phyloP scores from a whole-genome alignment of 1,139 yeast species.

The Pneumocystis carinii region DNA sequence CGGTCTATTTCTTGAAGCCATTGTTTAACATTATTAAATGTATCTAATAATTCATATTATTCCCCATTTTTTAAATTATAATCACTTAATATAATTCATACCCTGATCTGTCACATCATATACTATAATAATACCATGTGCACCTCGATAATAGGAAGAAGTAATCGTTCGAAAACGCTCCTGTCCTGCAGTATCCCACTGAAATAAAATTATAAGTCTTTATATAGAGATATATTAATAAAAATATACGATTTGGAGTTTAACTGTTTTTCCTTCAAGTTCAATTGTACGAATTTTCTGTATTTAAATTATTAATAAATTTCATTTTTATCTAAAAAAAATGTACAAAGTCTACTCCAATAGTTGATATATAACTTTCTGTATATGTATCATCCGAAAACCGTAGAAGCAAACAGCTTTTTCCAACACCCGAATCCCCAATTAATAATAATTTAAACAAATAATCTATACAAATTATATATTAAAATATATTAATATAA shows the following conservation, averaged over 20 bases:
- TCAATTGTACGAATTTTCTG: slow-evolving; percentile 86
- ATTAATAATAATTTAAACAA: slow-evolving; percentile 58
- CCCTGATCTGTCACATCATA: slow-evolving; percentile 96
- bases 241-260: slow-evolving; percentile 53
- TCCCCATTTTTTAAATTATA: background rate
- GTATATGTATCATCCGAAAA: slow-evolving; percentile 97
- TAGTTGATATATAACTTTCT: slow-evolving; percentile 91
- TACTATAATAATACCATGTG: slow-evolving; percentile 94
- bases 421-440: slow-evolving; percentile 98
- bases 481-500: background rate
- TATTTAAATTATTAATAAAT: background rate
- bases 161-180: slow-evolving; percentile 96
- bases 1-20: slow-evolving; percentile 98
- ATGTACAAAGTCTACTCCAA: slow-evolving; percentile 75
- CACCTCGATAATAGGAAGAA: slow-evolving; percentile 94
- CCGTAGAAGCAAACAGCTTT: slow-evolving; percentile 83
- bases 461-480: slow-evolving; percentile 51
- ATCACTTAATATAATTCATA: background rate
- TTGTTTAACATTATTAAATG: slow-evolving; percentile 92
- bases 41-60: slow-evolving; percentile 25
- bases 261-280: slow-evolving; percentile 90
- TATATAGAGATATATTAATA: background rate
- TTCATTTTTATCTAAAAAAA: background rate
- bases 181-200: slow-evolving; percentile 98
- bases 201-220: slow-evolving; percentile 1